Base-by-base conservation (phyloP, 179 eudicot species). In the Beta corolliflora region DNA sequence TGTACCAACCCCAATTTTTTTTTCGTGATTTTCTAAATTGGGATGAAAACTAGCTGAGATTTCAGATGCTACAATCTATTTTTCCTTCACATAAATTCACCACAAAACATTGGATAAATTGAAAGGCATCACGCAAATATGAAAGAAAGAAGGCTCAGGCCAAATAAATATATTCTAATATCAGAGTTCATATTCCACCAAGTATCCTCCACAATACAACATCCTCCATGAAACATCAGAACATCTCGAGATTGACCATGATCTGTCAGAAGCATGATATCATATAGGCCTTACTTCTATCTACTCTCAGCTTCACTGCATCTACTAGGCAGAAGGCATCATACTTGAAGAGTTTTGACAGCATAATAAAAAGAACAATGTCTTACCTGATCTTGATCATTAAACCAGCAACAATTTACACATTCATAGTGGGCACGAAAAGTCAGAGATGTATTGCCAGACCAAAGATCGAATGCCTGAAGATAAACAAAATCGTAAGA, bases 401-500 rank as follows among this genome's bases (percentile, higher is more conserved):
- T 89, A 79, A 90, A 94, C 88, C 93, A 94, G 81, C 99, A 95
- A 88, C 96, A 92, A 79, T 91, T 95, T 45, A 92, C 93, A 84
- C 86, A 85, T 67, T 94, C 99, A 87, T 91, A 94, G 86, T 95
- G 99, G 73, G 93, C 97, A 82, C 89, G 93, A 78, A 92, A 90
- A 61, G 89, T 85, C 73, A 55, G 61, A 82, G 82, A 85, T n/a
- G 96, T 90, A 80, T 86, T 85, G 45, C 98, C 99, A 3, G 94
- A 90, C 99, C 98, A 95, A 75, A 91, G 86, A 88, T 92, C 93
- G 83, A 94, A 95, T 68, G 92, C 98, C 99, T 95, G 73, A 65
- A 56, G 66, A 7, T 6, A 3, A 48, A 68, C 46, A 53, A 73
- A 69, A 65, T 50, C 45, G 68, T 25, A 36, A 21, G 41, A 75